These are phyloP conservation scores for Desmodesmus armatus DNA, from an alignment of 139 green algal genomes.

Conservation along the genomic window DNA sequence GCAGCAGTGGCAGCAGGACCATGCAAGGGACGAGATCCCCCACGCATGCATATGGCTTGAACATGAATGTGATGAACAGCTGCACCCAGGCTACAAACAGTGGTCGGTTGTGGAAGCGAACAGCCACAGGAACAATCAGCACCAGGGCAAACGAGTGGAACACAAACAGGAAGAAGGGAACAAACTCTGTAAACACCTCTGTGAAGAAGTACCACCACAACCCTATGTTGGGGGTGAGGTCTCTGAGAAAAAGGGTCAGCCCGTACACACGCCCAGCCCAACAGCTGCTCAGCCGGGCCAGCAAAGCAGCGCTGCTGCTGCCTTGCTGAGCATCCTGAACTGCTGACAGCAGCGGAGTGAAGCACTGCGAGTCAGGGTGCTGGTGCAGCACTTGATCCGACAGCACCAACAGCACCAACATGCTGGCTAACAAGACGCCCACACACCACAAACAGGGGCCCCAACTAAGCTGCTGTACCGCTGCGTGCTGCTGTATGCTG, in stretches of 20 bases:
- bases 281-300: constrained; percentile 11
- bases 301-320: not conserved
- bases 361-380: not conserved
- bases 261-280: constrained; percentile 39
- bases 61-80: constrained; percentile 59
- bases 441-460: not conserved
- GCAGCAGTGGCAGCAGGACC: constrained; percentile 61
- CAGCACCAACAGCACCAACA: not conserved
- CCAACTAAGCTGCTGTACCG: not conserved
- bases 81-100: constrained; percentile 62
- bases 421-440: not conserved
- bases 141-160: constrained; percentile 59
- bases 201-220: constrained; percentile 86
- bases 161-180: constrained; percentile 67
- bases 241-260: constrained; percentile 57
- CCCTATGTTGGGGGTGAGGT: constrained; percentile 79
- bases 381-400: constrained; percentile 45
- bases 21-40: constrained; percentile 68
- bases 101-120: constrained; percentile 69
- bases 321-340: not conserved
- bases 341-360: too few species aligned
- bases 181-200: constrained; percentile 75
- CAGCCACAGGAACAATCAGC: constrained; percentile 60
- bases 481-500: not conserved
- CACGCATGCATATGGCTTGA: constrained; percentile 76